Percentiles rank a stretch among this genome's conserved stretches.
Conservation (phyloP, 345 rosid genomes). For the Eucalyptus shirleyi region DNA sequence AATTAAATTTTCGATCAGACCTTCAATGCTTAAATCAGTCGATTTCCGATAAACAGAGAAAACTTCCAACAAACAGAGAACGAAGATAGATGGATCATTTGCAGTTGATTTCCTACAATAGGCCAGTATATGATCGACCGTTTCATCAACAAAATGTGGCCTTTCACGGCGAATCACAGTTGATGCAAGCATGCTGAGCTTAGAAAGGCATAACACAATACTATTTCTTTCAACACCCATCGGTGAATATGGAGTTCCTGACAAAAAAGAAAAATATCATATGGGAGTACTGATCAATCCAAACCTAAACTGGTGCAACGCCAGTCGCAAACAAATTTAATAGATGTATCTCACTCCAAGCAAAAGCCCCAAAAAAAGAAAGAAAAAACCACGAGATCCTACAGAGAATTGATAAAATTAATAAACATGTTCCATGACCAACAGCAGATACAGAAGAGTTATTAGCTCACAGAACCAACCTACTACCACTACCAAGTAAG, state of each 20-base stretch:
- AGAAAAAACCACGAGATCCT: not conserved
- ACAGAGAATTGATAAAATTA: not conserved
- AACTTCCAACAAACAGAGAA: not conserved
- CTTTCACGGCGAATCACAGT: not conserved
- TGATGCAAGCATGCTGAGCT: not conserved
- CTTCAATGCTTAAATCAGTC: not conserved
- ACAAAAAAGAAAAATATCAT: not conserved
- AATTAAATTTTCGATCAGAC: not conserved
- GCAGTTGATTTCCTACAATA: not conserved
- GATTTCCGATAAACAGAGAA: not conserved
- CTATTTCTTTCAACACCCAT: not conserved
- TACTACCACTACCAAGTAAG: not conserved
- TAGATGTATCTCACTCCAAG: not conserved
- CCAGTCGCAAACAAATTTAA: not conserved
- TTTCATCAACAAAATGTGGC: not conserved
- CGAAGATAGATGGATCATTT: not conserved
- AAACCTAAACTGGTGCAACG: not conserved
- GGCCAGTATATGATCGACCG: not conserved
- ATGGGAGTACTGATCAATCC: not conserved
- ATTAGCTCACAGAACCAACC: not conserved
- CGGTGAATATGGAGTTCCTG: not conserved
- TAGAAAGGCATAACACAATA: not conserved
- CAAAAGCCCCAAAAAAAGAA: not conserved
- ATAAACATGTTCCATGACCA: not conserved
- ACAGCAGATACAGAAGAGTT: not conserved